Base-by-base conservation (phyloP, 1,284 basidiomycete species). In the Afroboletus lepidellus region DNA sequence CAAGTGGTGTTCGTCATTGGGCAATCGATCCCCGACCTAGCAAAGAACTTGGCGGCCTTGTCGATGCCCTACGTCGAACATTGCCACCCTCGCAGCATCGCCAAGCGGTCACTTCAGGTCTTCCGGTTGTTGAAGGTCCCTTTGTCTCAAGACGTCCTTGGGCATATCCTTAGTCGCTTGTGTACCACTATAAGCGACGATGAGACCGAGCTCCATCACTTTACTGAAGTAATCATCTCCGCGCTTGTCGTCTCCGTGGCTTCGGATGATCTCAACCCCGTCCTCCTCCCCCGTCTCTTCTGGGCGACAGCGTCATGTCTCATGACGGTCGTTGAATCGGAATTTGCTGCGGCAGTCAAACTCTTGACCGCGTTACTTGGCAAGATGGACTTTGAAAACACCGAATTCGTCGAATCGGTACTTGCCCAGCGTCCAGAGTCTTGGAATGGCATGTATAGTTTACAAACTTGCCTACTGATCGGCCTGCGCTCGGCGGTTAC, bases 101-200 rank as follows among this genome's bases (percentile, higher is more conserved):
- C 95, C 0, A 93, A 91, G 71, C 83, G 93, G 29, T 96, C 94
- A 3, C 77, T 98, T 57, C 93, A 97, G 67, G 77, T 93, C n/a
- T 94, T 94, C 71, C 85, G 93, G 34, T 84, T 90, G 1, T 74
- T 98, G n/a, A 81, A 84, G 58, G 89, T 92, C 0, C 76, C 78
- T 30, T 78, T 92, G 41, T 85, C 82, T 46, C 80, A 87, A 46
- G 74, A 78, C 12, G 89, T 92, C 71, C 76, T 98, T 27, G 90
- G 90, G 0, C 81, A 88, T 46, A 78, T 96, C 32, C 78, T 98
- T 0, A 90, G 89, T 21, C 83, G 94, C 41, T 74, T 97, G 15
- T 92, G 92, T 3, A 92, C 87, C 60, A 94, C 92, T 5, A 83
- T 95, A 27, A 86, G 91, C 1, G 87, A 85, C 24, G 72, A 85